Percentiles rank a stretch among this genome's conserved stretches.
Evolutionary conservation across 192 early-diverging fungal species (phyloP).

Genomic region (Backusella macrospora): DNA sequence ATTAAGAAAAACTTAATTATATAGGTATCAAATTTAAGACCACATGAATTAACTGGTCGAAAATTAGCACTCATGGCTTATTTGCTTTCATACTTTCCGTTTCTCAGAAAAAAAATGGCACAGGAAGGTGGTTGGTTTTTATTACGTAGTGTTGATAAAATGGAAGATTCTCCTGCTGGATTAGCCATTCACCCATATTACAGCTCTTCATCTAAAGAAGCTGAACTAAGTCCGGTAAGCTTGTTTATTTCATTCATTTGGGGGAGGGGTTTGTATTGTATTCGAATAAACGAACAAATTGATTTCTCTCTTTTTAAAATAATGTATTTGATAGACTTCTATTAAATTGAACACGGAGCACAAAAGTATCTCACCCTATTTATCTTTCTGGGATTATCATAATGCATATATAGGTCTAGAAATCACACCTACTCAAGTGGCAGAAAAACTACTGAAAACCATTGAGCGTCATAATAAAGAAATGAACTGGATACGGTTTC

Average conservation of each 20-base stretch:
- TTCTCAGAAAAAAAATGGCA: neutral
- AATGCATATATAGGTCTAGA: constrained; percentile 39
- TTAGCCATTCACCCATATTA: constrained; percentile 7
- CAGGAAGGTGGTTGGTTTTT: neutral
- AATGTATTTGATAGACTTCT: neutral
- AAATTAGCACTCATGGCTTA: neutral
- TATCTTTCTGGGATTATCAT: constrained; percentile 50
- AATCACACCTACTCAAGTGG: constrained; percentile 45
- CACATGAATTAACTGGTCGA: neutral
- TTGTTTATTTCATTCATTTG: neutral
- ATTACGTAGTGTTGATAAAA: neutral
- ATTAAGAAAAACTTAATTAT: neutral
- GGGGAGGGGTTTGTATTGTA: too few species aligned
- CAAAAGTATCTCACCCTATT: constrained; percentile 30
- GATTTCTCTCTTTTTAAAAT: neutral
- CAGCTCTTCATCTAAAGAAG: neutral
- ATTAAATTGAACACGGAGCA: neutral
- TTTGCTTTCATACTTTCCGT: neutral
- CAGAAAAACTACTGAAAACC: constrained; percentile 30
- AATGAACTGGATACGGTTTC: constrained; percentile 28
- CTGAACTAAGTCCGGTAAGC: neutral
- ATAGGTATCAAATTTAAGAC: neutral
- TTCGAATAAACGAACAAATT: neutral
- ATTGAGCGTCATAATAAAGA: constrained; percentile 26
- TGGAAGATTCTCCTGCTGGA: neutral